Percentiles rank a stretch among this genome's conserved stretches.
Evolutionary conservation across 2,329 filamentous ascomycete genomes (phyloP).

Genomic region (Botrytis sinoallii): DNA sequence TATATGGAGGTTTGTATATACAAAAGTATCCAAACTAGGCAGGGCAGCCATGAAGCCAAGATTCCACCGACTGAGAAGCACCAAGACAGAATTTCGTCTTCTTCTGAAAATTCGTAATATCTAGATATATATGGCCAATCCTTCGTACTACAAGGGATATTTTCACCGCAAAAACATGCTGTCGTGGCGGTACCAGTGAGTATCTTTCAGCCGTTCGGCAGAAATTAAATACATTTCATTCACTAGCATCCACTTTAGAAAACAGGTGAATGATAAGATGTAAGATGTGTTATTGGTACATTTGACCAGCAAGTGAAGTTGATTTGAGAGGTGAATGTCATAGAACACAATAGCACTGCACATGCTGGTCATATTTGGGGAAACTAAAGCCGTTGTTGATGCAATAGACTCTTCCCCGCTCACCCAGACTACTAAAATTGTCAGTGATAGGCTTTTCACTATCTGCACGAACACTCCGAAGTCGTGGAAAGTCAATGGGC

Average conservation of each 20-base stretch:
- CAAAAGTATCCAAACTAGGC: not conserved
- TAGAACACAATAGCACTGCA: not conserved
- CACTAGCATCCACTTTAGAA: not conserved
- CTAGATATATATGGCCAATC: not conserved
- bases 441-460: not conserved
- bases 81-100: not conserved
- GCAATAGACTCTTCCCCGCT: not conserved
- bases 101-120: not conserved
- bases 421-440: not conserved
- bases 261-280: not conserved
- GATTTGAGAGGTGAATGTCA: not conserved
- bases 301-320: not conserved
- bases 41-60: not conserved
- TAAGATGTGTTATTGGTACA: not conserved
- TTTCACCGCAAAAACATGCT: not conserved
- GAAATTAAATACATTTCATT: not conserved
- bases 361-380: not conserved
- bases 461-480: not conserved
- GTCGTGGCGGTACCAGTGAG: not conserved
- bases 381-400: not conserved
- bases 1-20: not conserved
- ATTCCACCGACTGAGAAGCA: not conserved
- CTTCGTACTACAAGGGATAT: rapidly evolving
- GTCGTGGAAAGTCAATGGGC: not conserved
- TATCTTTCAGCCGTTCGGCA: not conserved